These are phyloP conservation scores for Cordyceps javanica DNA, from an alignment of 2,329 filamentous ascomycete genomes.

Conservation along the genomic window DNA sequence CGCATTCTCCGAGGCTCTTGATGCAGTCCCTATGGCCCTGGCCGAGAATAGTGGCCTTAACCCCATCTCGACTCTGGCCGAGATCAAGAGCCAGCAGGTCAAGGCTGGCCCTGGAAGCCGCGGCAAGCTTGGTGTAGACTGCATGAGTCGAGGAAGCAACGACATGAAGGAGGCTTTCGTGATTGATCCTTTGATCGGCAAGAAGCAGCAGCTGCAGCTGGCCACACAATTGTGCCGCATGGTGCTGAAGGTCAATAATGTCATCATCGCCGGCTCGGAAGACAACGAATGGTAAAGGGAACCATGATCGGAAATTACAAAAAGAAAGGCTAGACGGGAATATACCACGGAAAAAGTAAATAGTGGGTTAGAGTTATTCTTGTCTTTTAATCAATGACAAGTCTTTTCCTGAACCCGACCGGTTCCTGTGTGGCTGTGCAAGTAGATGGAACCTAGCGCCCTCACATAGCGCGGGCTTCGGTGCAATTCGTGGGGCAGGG, in stretches of 20 bases:
- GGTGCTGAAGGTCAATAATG: conserved; percentile 96
- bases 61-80: conserved; percentile 90
- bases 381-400: background rate
- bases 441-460: background rate
- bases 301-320: conserved; percentile 12
- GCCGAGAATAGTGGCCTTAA: conserved; percentile 96
- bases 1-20: conserved; percentile 90
- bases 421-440: conserved; percentile 10
- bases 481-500: background rate
- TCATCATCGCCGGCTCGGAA: conserved; percentile 82
- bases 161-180: conserved; percentile 98
- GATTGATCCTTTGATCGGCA: conserved; percentile 96
- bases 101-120: conserved; percentile 53
- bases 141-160: conserved; percentile 92
- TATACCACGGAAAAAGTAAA: conserved; percentile 14
- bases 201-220: conserved; percentile 92
- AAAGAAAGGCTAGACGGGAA: conserved; percentile 7
- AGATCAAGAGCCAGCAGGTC: conserved; percentile 93
- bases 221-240: conserved; percentile 97
- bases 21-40: conserved; percentile 88
- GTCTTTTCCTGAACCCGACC: background rate
- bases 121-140: conserved; percentile 83
- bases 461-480: background rate
- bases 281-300: conserved; percentile 61
- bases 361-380: conserved; percentile 9